phyloP scores from a whole-genome alignment of 768 basidiomycete genomes.

The Paxillus ammoniavirescens region DNA sequence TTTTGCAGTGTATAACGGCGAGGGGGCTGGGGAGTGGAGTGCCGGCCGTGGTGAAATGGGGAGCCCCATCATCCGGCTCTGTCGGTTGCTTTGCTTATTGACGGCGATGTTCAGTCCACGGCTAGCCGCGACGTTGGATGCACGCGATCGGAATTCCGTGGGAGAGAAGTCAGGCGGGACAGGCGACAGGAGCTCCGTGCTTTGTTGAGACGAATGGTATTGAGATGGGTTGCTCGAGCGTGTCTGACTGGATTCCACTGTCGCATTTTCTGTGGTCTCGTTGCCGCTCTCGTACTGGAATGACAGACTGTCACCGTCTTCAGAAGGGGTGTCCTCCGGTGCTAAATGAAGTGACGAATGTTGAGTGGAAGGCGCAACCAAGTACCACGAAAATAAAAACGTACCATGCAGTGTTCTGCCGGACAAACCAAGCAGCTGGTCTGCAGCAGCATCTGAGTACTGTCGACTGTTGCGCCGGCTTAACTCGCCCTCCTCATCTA shows the following conservation, averaged over 20 bases:
- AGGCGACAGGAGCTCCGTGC: slow-evolving; percentile 16
- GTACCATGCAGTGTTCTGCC: slow-evolving; percentile 67
- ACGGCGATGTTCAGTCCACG: slow-evolving; percentile 70
- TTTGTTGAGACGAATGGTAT: slow-evolving; percentile 34
- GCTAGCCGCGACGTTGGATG: slow-evolving; percentile 60
- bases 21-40: slow-evolving; percentile 10
- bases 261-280: slow-evolving; percentile 60
- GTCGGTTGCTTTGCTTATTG: slow-evolving; percentile 57
- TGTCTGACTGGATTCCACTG: slow-evolving; percentile 42
- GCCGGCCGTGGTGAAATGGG: slow-evolving; percentile 42
- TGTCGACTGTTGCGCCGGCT: slow-evolving; percentile 79
- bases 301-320: slow-evolving; percentile 68
- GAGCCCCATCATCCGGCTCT: slow-evolving; percentile 64
- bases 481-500: slow-evolving; percentile 37
- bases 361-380: slow-evolving; percentile 3
- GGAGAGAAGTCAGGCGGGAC: slow-evolving; percentile 25
- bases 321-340: slow-evolving; percentile 61
- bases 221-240: slow-evolving; percentile 39
- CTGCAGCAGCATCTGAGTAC: slow-evolving; percentile 81
- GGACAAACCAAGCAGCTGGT: slow-evolving; percentile 73
- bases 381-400: slow-evolving; percentile 26
- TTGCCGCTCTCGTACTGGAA: slow-evolving; percentile 73
- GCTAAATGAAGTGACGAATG: slow-evolving; percentile 23
- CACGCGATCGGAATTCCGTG: slow-evolving; percentile 43
- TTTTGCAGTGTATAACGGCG: slow-evolving; percentile 24